Conservation (phyloP, 176 grass and related monocot species). For the Dactylis glomerata region DNA sequence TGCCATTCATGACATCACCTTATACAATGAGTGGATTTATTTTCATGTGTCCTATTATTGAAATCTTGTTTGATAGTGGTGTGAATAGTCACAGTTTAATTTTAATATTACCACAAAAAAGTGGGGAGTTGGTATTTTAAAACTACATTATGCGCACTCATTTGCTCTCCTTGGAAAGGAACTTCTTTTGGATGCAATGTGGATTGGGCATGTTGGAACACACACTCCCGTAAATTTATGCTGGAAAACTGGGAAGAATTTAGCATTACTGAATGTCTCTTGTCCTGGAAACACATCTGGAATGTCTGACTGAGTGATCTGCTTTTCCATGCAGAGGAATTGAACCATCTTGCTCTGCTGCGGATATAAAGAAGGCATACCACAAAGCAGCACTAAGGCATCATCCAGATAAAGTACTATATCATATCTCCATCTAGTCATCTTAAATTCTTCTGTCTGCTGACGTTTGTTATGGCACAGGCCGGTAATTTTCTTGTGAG, state of each 20-base stretch:
- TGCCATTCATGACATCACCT: background rate
- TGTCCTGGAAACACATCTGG: background rate
- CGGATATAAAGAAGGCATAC: constrained; percentile 84
- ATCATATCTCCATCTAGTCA: constrained; percentile 19
- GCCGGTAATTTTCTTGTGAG: constrained; percentile 63
- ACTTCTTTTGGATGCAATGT: constrained; percentile 14
- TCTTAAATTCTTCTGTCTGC: constrained; percentile 17
- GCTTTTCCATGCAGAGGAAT: constrained; percentile 62
- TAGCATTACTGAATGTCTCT: constrained; percentile 3
- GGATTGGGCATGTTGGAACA: background rate
- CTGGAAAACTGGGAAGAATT: background rate
- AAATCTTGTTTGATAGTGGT: constrained; percentile 20
- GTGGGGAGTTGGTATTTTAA: background rate
- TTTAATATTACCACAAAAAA: constrained; percentile 7
- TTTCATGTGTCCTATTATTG: background rate
- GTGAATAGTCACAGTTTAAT: background rate
- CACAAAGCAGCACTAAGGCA: constrained; percentile 83
- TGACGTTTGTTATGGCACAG: constrained; percentile 45
- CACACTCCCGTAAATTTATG: constrained; percentile 5
- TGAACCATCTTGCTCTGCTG: constrained; percentile 57
- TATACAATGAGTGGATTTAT: background rate
- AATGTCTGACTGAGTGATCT: constrained; percentile 7
- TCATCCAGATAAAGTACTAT: constrained; percentile 78
- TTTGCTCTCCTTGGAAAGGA: background rate
- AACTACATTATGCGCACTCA: background rate